Evolutionary conservation across 164 flowering plant species (phyloP), one percentile per base, ranked within the genome.

Genomic region (Cinnamomum chago): DNA sequence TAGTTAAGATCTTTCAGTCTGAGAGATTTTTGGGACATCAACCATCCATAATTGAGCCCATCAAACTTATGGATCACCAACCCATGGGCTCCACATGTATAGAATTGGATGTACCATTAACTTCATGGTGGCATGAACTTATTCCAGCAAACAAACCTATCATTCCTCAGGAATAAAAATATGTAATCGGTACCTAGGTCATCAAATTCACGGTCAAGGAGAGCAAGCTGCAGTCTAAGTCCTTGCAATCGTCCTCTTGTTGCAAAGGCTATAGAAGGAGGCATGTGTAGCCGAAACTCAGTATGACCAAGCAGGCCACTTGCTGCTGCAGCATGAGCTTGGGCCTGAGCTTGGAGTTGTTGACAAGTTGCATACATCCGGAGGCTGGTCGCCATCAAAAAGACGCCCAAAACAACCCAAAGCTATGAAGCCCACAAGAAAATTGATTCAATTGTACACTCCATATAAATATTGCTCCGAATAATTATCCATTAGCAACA

Each of bases 351-450:
- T 85, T 94, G 99, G 76, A 96, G 93, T 80, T 91, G 99, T 76
- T 92, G 98, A 83, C 97, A 94, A 62, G 97, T 91, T 47, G 98
- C 97, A 83, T 91, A 96, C 97, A 96, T 92, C 81, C 98, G 86
- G 60, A 96, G 83, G 72, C 84, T 89, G 58, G 99, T 88, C 62
- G 98, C 99, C 87, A 96, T 86, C 77, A 96, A 75, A 79, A 94
- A 96, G 71, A 91, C 87, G 77, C 94, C 93, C 79, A 92, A 86
- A 73, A 92, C 95, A 20, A 96, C 77, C 97, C 99, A 96, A 47
- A 96, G 90, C 99, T 96, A 77, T 65, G 67, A 25, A 65, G 20
- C 58, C 52, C 12, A 66, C 15, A 51, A 65, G 66, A 51, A 28
- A 66, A 50, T 18, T 24, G 25, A 18, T 28, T 76, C 24, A 60